Evolutionary conservation across 1,284 basidiomycete genomes (phyloP), one percentile per base, ranked within the genome.

Genomic region (Mycocalia duriaeana): DNA sequence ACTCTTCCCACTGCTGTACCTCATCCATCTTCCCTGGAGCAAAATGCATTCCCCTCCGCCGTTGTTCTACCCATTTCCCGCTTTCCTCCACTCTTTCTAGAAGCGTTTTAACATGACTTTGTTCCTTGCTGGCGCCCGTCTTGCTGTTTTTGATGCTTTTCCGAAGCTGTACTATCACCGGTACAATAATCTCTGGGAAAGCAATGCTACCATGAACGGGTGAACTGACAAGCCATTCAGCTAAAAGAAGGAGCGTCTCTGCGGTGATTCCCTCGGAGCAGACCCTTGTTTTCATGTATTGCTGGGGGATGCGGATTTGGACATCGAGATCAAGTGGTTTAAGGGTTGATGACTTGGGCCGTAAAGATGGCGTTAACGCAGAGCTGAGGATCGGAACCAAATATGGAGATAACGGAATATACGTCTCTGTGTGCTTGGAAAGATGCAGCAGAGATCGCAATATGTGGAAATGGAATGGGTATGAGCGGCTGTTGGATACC

Each of bases 151-250:
- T 96, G 55, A 91, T 56, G 62, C 76, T 67, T 66, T 82, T 80
- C 24, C 81, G 81, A 48, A 94, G 71, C 3, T 77, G 71, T 8
- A 88, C 77, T n/a, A 85, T 69, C 31, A 94, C 71, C 2, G 95
- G 93, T n/a, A 98, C 79, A 11, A 85, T 77, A 45, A 96, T 73
- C 69, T 99, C 96, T 2, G 95, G 95, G 71, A 97, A 97, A 0
- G 91, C 91, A 48, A 98, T 85, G 64, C 88, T 90, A 1, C 77
- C 81, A 46, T 86, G 85, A 0, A 89, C 79, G 0, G 76, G 68
- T 53, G 63, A 71, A 60, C 72, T 89, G 50, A 68, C 69, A 46
- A 77, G 77, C 80, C 89, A 93, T 65, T 95, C 91, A 8, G 85
- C 83, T 36, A 97, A 73, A 16, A 93, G 67, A 65, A 81, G 93